Base-by-base conservation (phyloP, 2,329 filamentous ascomycete genomes). In the Phoma sp. region DNA sequence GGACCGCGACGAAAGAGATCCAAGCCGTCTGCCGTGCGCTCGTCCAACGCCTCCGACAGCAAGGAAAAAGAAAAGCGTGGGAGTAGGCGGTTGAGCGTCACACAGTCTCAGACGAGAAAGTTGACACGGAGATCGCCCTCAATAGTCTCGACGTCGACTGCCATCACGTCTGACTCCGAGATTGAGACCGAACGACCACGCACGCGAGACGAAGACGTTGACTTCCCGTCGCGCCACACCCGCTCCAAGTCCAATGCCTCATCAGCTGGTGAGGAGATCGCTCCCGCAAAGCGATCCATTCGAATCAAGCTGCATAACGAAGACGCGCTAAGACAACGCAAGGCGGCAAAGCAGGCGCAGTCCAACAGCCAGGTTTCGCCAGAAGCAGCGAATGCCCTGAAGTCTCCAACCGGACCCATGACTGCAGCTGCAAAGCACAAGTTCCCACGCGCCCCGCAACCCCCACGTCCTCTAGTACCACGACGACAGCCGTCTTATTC, bases 381-480 rank as follows among this genome's bases (percentile, higher is more conserved):
- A 15, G 76, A 78, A 50, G 73, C 74, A 42, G 77, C 92, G 6
- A 80, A 85, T 36, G 91, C 91, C 54, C 82, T 99, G 57, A 99
- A 99, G 74, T 98, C 95, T 12, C 95, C 95, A 3, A 96, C 92
- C 3, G 96, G 93, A 23, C 90, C 92, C 46, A 80, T 96, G 66
- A 96, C 91, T 21, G 51, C 46, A 17, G 51, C 51, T 12, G 51
- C 51, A 21, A 54, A 54, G 34, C 51, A 54, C 45, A 92, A 88
- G 76, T 99, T 98, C 72, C 93, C 95, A 46, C 91, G 92, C 71
- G 90, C 90, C 21, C 93, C 93, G 17, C 89, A 90, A 32, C 93
- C 95, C 40, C 95, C 95, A 38, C 86, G 93, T 56, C 95, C 95
- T 4, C 81, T 99, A 43, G 90, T 99, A 49, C 95, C 95, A 23